Percentiles rank a stretch among this genome's conserved stretches.
These are phyloP conservation scores for Fusarium sarcochroum DNA, from an alignment of 2,329 filamentous ascomycete genomes.

Conservation along the genomic window DNA sequence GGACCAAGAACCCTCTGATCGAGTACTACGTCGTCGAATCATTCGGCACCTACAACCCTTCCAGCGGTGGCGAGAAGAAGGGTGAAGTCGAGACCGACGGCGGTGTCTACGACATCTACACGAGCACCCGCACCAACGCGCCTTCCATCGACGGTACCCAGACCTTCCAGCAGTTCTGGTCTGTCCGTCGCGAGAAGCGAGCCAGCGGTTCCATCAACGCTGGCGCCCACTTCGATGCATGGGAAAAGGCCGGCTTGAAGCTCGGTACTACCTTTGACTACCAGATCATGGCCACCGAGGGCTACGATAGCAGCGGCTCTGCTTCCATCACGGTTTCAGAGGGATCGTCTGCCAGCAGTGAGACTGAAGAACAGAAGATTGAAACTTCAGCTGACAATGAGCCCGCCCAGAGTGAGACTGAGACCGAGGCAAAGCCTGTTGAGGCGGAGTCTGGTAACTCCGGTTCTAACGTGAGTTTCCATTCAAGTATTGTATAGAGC, in stretches of 20 bases:
- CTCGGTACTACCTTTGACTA: constrained; percentile 65
- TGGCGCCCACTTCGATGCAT: constrained; percentile 67
- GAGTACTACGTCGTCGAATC: constrained; percentile 58
- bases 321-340: constrained; percentile 61
- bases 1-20: constrained; percentile 55
- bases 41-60: constrained; percentile 52
- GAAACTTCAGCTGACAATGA: constrained; percentile 10
- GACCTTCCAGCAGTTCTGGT: constrained; percentile 69
- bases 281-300: constrained; percentile 69
- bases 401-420: constrained; percentile 24
- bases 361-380: constrained; percentile 20
- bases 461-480: constrained; percentile 18
- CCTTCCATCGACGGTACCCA: constrained; percentile 64
- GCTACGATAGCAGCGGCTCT: constrained; percentile 64
- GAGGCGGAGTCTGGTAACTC: background rate
- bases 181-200: constrained; percentile 64
- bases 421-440: background rate
- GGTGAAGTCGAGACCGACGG: constrained; percentile 56
- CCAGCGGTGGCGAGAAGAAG: constrained; percentile 50
- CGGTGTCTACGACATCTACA: constrained; percentile 56
- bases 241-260: constrained; percentile 63
- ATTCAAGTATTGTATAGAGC: background rate
- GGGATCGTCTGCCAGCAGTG: constrained; percentile 13
- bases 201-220: constrained; percentile 64
- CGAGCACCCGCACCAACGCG: constrained; percentile 56